Conservation (phyloP, 257 asterid genomes). For the Gentiana macrophylla region DNA sequence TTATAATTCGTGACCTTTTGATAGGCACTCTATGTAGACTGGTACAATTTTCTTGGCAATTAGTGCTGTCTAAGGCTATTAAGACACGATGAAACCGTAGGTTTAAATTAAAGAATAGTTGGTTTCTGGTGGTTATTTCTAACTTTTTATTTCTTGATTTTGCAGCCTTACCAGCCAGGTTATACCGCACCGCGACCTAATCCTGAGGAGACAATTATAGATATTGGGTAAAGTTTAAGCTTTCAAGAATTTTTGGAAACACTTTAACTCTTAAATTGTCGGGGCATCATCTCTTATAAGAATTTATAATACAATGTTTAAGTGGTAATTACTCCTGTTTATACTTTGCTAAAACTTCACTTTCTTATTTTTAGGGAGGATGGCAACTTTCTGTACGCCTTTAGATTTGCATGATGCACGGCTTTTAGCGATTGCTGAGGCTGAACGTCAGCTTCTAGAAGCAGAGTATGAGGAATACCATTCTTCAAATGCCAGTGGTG, state of each 20-base stretch:
- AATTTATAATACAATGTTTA: background rate
- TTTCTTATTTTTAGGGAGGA: constrained; percentile 53
- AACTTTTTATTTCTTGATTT: constrained; percentile 3
- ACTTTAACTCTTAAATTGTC: too few relatives aligned
- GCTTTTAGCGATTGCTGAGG: constrained; percentile 83
- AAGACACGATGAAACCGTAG: too few relatives aligned
- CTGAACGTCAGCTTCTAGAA: constrained; percentile 88
- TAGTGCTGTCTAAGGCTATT: too few relatives aligned
- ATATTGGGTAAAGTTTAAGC: constrained; percentile 58
- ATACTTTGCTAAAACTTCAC: constrained; percentile 7
- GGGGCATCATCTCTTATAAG: too few relatives aligned
- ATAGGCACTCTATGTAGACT: too few relatives aligned
- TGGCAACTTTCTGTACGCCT: constrained; percentile 95
- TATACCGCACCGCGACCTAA: constrained; percentile 82
- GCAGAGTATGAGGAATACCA: constrained; percentile 83
- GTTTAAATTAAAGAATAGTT: too few relatives aligned
- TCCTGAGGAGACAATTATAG: constrained; percentile 71
- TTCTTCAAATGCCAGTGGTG: constrained; percentile 71
- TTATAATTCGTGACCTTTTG: too few relatives aligned
- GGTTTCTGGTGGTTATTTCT: too few relatives aligned
- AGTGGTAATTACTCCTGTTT: background rate
- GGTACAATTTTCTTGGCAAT: too few relatives aligned
- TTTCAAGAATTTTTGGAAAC: background rate
- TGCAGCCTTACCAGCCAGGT: constrained; percentile 85
- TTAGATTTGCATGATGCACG: constrained; percentile 90